Base-by-base conservation (phyloP, 805 yeast species). In the Wickerhamiella alocasiicola region DNA sequence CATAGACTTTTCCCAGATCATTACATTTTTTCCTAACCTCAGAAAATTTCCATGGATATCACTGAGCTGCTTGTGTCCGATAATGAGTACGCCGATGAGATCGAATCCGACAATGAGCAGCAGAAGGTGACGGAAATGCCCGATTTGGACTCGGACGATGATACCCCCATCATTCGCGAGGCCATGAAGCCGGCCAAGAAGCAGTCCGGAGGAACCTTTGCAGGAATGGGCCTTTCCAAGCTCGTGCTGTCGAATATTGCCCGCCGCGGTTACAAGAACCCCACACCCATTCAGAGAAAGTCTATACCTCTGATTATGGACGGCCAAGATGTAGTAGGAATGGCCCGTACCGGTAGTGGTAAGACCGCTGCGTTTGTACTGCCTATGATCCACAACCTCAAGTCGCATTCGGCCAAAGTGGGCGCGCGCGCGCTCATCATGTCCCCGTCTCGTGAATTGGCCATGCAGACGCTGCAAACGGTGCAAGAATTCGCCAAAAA, bases 261-360 rank as follows among this genome's bases (percentile, higher is more conserved):
- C 42, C 77, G 75, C 46, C 87, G 84, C 55, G 99, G 99, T 0
- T 91, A 76, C 64, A 79, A 75, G 49, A 91, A 81, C 49, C 99
- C 99, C 11, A 91, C 99, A 0, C 99, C 99, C 1, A 91, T 91
- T 59, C 99, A 91, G 63, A 71, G 98, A 49, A 91, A 88, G 57
- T 79, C 98, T 2, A 82, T 91, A 44, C 98, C 98, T 0, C 66
- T 85, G 42, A 78, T 91, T 44, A 65, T 91, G 65, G 83, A 81
- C 35, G 80, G 76, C 42, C 70, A 93, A 55, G 98, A 91, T 62
- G 94, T 91, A 31, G 98, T 91, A 12, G 99, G 96, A 56, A 91
- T 91, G 99, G 99, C 99, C 12, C 32, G 99, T 55, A 91, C 99
- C 0, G 99, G 99, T 54, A 82, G 95, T 19, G 99, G 99, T 68